These are phyloP conservation scores for Metschnikowia henanensis DNA, from an alignment of 805 yeast species.

Conservation along the genomic window DNA sequence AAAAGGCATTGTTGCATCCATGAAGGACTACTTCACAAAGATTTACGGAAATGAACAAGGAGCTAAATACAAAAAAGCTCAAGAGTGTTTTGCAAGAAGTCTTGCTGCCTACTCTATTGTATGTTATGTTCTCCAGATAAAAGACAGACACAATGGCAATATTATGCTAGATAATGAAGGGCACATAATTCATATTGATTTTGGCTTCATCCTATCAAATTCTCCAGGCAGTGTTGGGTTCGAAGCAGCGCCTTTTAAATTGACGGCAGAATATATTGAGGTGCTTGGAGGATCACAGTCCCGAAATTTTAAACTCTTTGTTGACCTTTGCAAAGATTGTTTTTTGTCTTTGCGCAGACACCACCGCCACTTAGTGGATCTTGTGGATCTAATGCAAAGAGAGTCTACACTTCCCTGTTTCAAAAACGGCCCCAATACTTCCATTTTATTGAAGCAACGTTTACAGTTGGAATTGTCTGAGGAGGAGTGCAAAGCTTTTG, in stretches of 20 bases:
- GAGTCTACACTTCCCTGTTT: constrained; percentile 92
- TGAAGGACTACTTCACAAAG: constrained; percentile 74
- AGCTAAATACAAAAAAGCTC: constrained; percentile 46
- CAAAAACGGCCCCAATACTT: constrained; percentile 81
- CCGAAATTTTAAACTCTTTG: constrained; percentile 52
- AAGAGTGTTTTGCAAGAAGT: constrained; percentile 80
- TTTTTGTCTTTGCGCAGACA: constrained; percentile 73
- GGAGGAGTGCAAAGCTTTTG: constrained; percentile 70
- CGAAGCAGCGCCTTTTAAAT: constrained; percentile 96
- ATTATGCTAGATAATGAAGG: constrained; percentile 97
- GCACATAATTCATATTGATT: constrained; percentile 92
- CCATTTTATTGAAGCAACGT: constrained; percentile 75
- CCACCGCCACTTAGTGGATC: constrained; percentile 69
- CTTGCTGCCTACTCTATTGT: constrained; percentile 91
- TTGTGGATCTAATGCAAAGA: constrained; percentile 93
- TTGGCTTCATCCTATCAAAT: constrained; percentile 89
- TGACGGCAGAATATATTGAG: constrained; percentile 83
- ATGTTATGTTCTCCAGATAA: constrained; percentile 86
- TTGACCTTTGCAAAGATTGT: constrained; percentile 63
- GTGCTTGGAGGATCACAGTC: no score
- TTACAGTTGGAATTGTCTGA: constrained; percentile 79
- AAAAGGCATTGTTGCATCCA: constrained; percentile 68
- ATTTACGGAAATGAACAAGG: constrained; percentile 69
- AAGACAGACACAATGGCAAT: constrained; percentile 97
- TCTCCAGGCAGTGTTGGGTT: constrained; percentile 97